Evolutionary conservation across 495 filamentous ascomycete species (phyloP).

Genomic region (Lepidopterella palustris): DNA sequence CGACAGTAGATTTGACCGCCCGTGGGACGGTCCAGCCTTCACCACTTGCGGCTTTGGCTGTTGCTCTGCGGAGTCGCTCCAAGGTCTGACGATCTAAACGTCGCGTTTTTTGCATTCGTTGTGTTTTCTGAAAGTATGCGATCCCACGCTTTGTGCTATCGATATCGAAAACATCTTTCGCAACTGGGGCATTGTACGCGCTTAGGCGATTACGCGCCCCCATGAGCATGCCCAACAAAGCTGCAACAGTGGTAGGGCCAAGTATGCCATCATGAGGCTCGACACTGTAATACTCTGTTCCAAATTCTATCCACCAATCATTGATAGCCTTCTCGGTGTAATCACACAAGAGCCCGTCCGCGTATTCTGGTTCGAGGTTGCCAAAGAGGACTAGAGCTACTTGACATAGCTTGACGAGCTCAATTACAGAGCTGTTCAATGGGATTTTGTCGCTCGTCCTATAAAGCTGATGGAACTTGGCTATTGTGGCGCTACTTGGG

Average conservation of each 20-base stretch:
- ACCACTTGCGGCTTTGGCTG: slow-evolving; percentile 79
- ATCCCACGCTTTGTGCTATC: slow-evolving; percentile 75
- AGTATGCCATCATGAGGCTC: slow-evolving; percentile 90
- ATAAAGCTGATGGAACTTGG: slow-evolving; percentile 90
- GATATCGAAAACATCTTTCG: slow-evolving; percentile 90
- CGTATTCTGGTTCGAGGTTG: slow-evolving; percentile 81
- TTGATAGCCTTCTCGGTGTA: slow-evolving; percentile 82
- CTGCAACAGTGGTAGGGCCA: slow-evolving; percentile 87
- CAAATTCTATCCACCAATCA: slow-evolving; percentile 96
- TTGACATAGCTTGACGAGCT: slow-evolving; percentile 90
- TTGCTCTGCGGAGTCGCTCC: slow-evolving; percentile 68
- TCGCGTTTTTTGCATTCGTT: slow-evolving; percentile 70
- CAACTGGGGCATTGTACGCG: slow-evolving; percentile 70
- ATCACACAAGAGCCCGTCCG: slow-evolving; percentile 89
- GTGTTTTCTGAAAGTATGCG: slow-evolving; percentile 77
- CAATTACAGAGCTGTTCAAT: slow-evolving; percentile 69
- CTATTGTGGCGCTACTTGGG: slow-evolving; percentile 71
- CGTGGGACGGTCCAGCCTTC: slow-evolving; percentile 77
- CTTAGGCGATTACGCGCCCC: slow-evolving; percentile 85
- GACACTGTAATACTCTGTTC: slow-evolving; percentile 78
- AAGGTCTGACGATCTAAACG: slow-evolving; percentile 78
- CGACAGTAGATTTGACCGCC: slow-evolving; percentile 90
- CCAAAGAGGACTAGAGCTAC: slow-evolving; percentile 81
- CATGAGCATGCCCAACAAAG: slow-evolving; percentile 77
- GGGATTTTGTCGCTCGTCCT: slow-evolving; percentile 74